phyloP scores from a whole-genome alignment of 148 eudicot genomes.

The Spergularia bocconei region DNA sequence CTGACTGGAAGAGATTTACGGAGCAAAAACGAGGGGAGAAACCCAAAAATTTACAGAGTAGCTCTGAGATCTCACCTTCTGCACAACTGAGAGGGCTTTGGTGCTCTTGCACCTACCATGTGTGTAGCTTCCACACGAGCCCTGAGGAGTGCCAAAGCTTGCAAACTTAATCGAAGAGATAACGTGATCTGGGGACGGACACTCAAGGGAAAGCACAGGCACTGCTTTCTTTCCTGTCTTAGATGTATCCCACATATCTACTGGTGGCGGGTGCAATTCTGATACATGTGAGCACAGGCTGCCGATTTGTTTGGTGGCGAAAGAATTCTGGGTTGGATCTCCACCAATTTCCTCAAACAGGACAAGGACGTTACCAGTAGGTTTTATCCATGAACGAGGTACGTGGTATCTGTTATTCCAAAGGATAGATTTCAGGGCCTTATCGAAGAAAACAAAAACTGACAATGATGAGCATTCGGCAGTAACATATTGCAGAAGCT shows the following conservation, averaged over 20 bases:
- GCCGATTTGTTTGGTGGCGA: conserved; percentile 51
- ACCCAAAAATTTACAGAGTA: not conserved
- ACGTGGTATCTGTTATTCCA: conserved; percentile 70
- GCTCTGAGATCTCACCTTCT: conserved; percentile 42
- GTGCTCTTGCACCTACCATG: conserved; percentile 73
- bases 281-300: conserved; percentile 79
- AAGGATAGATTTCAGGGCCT: not conserved
- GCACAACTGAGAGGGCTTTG: conserved; percentile 52
- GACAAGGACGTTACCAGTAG: conserved; percentile 60
- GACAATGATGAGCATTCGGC: not conserved
- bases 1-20: not conserved
- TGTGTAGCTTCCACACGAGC: conserved; percentile 70
- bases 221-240: conserved; percentile 34
- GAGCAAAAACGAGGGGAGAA: not conserved
- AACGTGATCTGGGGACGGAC: conserved; percentile 67
- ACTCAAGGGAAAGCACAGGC: conserved; percentile 55
- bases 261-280: conserved; percentile 73
- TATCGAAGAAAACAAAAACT: not conserved
- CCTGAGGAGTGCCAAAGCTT: conserved; percentile 87
- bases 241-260: conserved; percentile 56
- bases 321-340: conserved; percentile 70
- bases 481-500: conserved; percentile 25
- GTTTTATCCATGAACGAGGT: conserved; percentile 80
- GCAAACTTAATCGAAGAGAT: conserved; percentile 85
- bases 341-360: conserved; percentile 90